Evolutionary conservation across 2,329 filamentous ascomycete genomes (phyloP), one percentile per base, ranked within the genome.

Genomic region (Cordyceps pruinosa): DNA sequence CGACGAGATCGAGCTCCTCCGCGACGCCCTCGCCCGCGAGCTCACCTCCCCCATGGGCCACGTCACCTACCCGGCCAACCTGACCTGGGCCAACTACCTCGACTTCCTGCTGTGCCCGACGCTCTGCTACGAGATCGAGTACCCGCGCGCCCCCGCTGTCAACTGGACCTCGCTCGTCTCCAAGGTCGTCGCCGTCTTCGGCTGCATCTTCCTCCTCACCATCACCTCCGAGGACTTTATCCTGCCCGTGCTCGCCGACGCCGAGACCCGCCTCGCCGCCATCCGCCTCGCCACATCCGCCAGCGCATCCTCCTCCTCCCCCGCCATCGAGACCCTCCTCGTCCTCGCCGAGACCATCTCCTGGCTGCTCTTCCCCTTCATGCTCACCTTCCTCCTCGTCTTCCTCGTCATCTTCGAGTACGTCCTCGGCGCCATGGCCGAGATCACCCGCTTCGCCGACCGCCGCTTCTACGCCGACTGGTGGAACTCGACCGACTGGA

Each of bases 321-420:
- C 78, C 41, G 68, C 77, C 28, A 73, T 80, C 2, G 94, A 97
- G 61, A 84, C 83, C 57, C 78, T 84, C 3, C 82, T 99, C 59
- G 85, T 97, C 62, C 80, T 99, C 25, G 84, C 89, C 28, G 94
- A 97, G 77, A 91, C 89, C 15, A 92, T 96, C 68, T 93, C 88
- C 58, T 86, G 89, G 78, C 83, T 99, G 19, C 81, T 99, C 23
- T 97, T 97, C 73, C 94, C 94, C 3, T 99, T 97, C 72, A 97
- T 97, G 90, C 81, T 97, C 60, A 96, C 87, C 4, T 95, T 97
- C 70, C 77, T 97, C 5, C 84, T 97, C 48, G 92, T 97, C 56
- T 99, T 99, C 76, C 85, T 99, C 58, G 91, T 97, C 71, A 97
- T 97, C 66, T 99, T 97, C 71, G 94, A 99, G 72, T 99, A 97